phyloP scores from a whole-genome alignment of 2,329 filamentous ascomycete genomes.

The Penicillium decumbens region DNA sequence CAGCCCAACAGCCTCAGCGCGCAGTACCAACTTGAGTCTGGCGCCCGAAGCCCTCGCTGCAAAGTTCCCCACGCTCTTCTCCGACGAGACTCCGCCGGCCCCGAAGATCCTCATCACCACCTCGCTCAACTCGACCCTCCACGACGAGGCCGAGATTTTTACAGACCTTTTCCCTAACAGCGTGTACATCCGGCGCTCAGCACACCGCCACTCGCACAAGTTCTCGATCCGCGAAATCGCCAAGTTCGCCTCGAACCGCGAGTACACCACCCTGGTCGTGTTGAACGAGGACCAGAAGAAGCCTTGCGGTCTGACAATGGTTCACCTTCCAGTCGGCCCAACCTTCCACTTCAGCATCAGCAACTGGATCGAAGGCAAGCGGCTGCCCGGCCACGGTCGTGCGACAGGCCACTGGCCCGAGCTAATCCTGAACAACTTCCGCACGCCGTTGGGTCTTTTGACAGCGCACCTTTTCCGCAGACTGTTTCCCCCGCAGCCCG shows the following conservation, averaged over 20 bases:
- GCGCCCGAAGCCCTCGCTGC: slow-evolving; percentile 57
- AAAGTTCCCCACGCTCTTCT: slow-evolving; percentile 59
- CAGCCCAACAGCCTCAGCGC: slow-evolving; percentile 53
- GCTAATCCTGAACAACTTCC: slow-evolving; percentile 88
- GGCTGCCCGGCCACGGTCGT: slow-evolving; percentile 83
- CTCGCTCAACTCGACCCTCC: slow-evolving; percentile 79
- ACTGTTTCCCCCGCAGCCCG: slow-evolving; percentile 74
- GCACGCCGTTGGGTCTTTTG: slow-evolving; percentile 82
- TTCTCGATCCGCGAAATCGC: slow-evolving; percentile 90
- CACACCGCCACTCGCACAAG: slow-evolving; percentile 79
- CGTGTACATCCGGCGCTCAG: slow-evolving; percentile 76
- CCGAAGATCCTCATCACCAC: slow-evolving; percentile 94
- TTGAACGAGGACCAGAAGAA: slow-evolving; percentile 86
- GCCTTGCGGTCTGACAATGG: slow-evolving; percentile 73
- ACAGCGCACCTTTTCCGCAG: slow-evolving; percentile 79
- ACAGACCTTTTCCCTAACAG: slow-evolving; percentile 75
- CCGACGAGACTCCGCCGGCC: slow-evolving; percentile 48
- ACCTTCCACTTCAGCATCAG: slow-evolving; percentile 89
- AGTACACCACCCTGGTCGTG: slow-evolving; percentile 78
- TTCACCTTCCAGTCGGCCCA: slow-evolving; percentile 77
- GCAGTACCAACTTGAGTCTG: slow-evolving; percentile 56
- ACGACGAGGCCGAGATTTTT: slow-evolving; percentile 73
- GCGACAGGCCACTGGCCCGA: slow-evolving; percentile 88
- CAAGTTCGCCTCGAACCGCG: slow-evolving; percentile 73
- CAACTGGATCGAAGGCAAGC: slow-evolving; percentile 85